phyloP scores from a whole-genome alignment of 257 asterid species.

The Nicotiana tomentosiformis region DNA sequence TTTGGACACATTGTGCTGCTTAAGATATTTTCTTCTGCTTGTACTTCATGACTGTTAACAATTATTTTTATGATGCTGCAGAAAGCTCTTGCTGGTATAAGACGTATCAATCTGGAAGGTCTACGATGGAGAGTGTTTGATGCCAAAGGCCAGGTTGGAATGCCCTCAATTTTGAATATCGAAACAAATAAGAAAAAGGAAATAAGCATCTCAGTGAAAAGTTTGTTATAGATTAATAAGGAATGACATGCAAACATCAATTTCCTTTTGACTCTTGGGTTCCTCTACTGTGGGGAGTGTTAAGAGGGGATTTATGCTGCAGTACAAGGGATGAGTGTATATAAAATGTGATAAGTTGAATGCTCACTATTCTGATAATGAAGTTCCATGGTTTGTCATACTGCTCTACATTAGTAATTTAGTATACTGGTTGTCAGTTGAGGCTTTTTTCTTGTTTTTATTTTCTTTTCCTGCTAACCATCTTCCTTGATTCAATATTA shows the following conservation, averaged over 20 bases:
- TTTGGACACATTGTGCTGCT: background rate
- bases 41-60: conserved; percentile 9
- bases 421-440: background rate
- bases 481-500: background rate
- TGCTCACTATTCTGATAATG: background rate
- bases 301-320: background rate
- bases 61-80: conserved; percentile 24
- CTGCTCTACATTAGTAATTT: background rate
- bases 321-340: background rate
- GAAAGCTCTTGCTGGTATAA: conserved; percentile 88
- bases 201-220: background rate
- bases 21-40: background rate
- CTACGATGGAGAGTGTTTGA: conserved; percentile 92
- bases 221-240: background rate
- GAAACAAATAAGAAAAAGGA: background rate
- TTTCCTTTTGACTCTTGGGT: background rate
- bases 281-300: background rate
- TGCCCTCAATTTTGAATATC: background rate
- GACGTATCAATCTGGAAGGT: conserved; percentile 81
- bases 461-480: background rate
- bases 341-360: background rate
- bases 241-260: background rate
- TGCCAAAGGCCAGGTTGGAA: conserved; percentile 87
- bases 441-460: background rate
- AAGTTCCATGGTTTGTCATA: background rate